Evolutionary conservation across 1,284 basidiomycete genomes (phyloP), one percentile per base, ranked within the genome.

Genomic region (Marasmius oreades): DNA sequence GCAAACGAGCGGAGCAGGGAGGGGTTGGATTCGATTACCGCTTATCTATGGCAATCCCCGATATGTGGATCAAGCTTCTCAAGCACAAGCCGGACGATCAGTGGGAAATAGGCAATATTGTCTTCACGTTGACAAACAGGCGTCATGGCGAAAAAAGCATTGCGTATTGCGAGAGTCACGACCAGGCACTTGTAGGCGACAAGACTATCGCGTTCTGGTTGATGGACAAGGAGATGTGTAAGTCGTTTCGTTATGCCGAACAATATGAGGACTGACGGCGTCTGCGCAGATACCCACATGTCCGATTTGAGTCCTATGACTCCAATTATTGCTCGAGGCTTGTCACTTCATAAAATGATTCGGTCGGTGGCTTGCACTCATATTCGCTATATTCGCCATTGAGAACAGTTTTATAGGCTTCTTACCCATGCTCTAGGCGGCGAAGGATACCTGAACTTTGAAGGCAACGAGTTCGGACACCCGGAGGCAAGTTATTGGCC

Each of bases 161-260:
- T 52, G 92, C 95, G 0, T 98, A 98, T 67, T 93, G 92, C 51
- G 96, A 99, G 74, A 94, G 91, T 66, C 96, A 98, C 66, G 96
- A 98, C 72, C 96, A 99, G 71, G 96, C 96, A 16, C 81, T 99
- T 31, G 96, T 99, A 0, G 96, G 96, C 5, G 96, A 99, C 77
- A 98, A 98, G 78, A 98, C 96, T 0, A 69, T 98, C 34, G 96
- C 96, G 1, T 99, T 99, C 75, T 99, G 96, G 96, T 73, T 99
- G 55, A 99, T 99, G 96, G 96, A 99, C 75, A 96, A 97, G 75
- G 96, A 98, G 72, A 99, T 99, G 96, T 95, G 91, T 93, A 77
- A 61, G 81, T 77, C 33, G 24, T 52, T 73, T 70, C 39, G 20
- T 55, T 3, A 59, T 5, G 20, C 44, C 20, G 53, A 44, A 45